phyloP scores from a whole-genome alignment of 441 rosid genomes.

The Breynia disticha region DNA sequence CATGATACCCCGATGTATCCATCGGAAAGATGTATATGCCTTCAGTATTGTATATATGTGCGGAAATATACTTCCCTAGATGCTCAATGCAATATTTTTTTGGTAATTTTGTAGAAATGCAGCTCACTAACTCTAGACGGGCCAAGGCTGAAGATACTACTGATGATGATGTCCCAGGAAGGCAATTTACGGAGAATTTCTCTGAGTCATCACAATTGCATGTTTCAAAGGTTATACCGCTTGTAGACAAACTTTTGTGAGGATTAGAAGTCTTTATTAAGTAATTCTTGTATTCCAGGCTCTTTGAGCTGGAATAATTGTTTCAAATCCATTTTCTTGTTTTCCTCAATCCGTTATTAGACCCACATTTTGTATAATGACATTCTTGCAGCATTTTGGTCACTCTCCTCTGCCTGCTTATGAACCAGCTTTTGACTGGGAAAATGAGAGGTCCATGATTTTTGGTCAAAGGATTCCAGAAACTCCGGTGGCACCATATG shows the following conservation, averaged over 20 bases:
- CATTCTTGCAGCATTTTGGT: constrained; percentile 72
- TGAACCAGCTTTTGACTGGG: constrained; percentile 99
- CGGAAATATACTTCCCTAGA: too few species aligned
- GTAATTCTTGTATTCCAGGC: background rate
- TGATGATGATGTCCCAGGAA: constrained; percentile 75
- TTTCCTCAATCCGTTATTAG: constrained; percentile 1
- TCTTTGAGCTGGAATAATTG: background rate
- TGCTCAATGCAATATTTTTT: constrained; percentile 1
- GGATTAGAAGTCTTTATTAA: constrained; percentile 3
- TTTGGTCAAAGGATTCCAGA: constrained; percentile 94
- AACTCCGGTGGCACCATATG: constrained; percentile 50
- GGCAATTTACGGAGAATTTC: constrained; percentile 42
- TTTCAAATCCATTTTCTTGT: background rate
- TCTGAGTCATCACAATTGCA: constrained; percentile 19
- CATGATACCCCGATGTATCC: background rate
- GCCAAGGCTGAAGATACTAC: constrained; percentile 47
- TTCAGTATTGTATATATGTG: too few species aligned
- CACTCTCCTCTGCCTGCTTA: constrained; percentile 94
- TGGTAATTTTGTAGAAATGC: constrained; percentile 46
- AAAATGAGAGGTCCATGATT: constrained; percentile 84
- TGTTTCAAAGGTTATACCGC: constrained; percentile 46
- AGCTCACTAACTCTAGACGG: constrained; percentile 68
- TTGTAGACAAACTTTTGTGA: constrained; percentile 9
- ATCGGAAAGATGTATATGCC: background rate
- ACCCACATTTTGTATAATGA: constrained; percentile 8